Base-by-base conservation (phyloP, 2,329 filamentous ascomycete genomes). In the Lojkania enalia region DNA sequence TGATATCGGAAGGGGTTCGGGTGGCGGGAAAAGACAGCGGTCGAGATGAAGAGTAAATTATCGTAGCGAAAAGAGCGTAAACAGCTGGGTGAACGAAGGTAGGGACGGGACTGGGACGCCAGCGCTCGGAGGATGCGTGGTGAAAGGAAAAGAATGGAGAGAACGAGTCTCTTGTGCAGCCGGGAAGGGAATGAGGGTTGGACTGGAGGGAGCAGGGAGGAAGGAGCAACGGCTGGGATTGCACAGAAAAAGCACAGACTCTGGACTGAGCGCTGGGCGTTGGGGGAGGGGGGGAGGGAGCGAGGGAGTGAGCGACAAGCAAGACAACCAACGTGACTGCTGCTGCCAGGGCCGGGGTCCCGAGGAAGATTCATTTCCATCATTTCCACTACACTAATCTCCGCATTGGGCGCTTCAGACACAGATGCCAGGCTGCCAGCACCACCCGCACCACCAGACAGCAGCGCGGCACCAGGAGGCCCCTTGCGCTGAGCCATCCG, bases 41-140 rank as follows among this genome's bases (percentile, higher is more conserved):
- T 16, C 30, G 14, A 6, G 14, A 9, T 11, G n/a, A n/a, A n/a
- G n/a, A n/a, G n/a, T n/a, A n/a, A n/a, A n/a, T n/a, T n/a, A n/a
- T n/a, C n/a, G n/a, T n/a, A n/a, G n/a, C n/a, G 4, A 12, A 46
- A 41, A 14, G 25, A 46, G 37, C 11, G 44, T 30, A n/a, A 1
- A 18, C 11, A 37, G 30, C 16, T 13, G 33, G 2, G 29, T 4
- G 9, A 16, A 15, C 9, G 35, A 44, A 20, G 23, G 20, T 20
- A 20, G 16, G 15, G 29, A 11, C 3, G 20, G 14, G 31, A 19
- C n/a, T 15, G 37, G 18, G 36, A 27, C 20, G 33, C 41, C 41
- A 18, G 35, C 42, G 35, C 38, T 46, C 38, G 38, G 32, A 33
- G 42, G 39, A 27, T 39, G 42, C 42, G 35, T 9, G 27, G 35